Evolutionary conservation across 306 rosid genomes (phyloP), one percentile per base, ranked within the genome.

Genomic region (Myrica gale): DNA sequence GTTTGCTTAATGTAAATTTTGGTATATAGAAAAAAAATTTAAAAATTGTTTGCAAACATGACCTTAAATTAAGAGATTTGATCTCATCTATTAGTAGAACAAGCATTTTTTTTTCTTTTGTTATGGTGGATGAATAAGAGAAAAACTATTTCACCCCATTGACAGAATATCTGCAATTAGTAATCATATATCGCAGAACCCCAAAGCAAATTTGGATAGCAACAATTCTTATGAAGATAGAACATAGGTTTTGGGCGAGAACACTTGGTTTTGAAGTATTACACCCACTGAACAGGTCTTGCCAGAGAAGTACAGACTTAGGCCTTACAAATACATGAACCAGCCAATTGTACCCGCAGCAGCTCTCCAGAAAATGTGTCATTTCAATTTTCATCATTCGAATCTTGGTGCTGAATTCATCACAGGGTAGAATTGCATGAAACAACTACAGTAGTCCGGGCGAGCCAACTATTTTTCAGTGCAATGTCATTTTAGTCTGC

Each of bases 331-430:
- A 20, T 16, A 20, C n/a, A 52, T 52, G 65, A 76, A 53, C 37
- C 45, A 9, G 66, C 54, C 12, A 67, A 66, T 4, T 45, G 43
- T 17, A 4, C 61, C n/a, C 0, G 50, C 23, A 46, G 12, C 32
- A 43, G 43, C 19, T 77, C 19, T 77, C 70, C 48, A 17, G 8
- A 9, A 41, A 65, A 39, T 65, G 45, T 17, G 10, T 42, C 7
- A 41, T 8, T 39, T 65, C 56, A 41, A 62, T 41, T 68, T 56
- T 23, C 43, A 47, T 17, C 15, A 6, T 12, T 52, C n/a, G 2
- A 52, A 8, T 69, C 41, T 66, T 32, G 67, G 16, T 21, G 13
- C 73, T 46, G 60, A 73, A 23, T 54, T 61, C 42, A 71, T 42
- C 79, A 16, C 6, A 12, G 53, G 53, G 63, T 48, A 51, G 37